phyloP scores from a whole-genome alignment of 1,284 basidiomycete species.

The Crepidotus sp. region DNA sequence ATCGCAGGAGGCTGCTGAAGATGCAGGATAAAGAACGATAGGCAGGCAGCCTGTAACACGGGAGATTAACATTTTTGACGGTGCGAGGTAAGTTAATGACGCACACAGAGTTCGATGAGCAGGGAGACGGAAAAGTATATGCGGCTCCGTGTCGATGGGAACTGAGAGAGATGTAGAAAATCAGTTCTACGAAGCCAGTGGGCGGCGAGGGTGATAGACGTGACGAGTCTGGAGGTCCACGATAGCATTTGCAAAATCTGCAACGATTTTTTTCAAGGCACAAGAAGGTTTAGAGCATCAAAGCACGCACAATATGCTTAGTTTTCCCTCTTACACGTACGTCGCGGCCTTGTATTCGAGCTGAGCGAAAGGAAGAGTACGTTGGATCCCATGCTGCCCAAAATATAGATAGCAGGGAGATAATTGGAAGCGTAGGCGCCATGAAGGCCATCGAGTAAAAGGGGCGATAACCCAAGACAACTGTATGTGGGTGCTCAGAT shows the following conservation, averaged over 20 bases:
- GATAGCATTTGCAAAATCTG: slow-evolving; percentile 49
- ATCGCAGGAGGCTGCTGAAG: slow-evolving; percentile 58
- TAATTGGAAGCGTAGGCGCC: slow-evolving; percentile 36
- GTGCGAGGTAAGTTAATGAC: slow-evolving; percentile 20
- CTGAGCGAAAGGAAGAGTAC: slow-evolving; percentile 48
- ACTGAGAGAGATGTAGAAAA: slow-evolving; percentile 28
- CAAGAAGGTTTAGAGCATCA: neutral
- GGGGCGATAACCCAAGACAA: slow-evolving; percentile 25
- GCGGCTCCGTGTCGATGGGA: slow-evolving; percentile 29
- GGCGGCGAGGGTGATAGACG: slow-evolving; percentile 38
- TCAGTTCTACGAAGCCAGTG: slow-evolving; percentile 36
- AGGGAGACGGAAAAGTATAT: slow-evolving; percentile 39
- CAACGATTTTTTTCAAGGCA: slow-evolving; percentile 5
- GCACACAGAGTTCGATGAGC: slow-evolving; percentile 41
- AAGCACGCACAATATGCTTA: slow-evolving; percentile 47
- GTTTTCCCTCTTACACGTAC: slow-evolving; percentile 55
- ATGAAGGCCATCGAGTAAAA: slow-evolving; percentile 22
- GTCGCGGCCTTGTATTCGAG: slow-evolving; percentile 57
- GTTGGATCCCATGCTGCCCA: slow-evolving; percentile 77
- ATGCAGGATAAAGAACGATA: slow-evolving; percentile 45
- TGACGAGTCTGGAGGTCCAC: slow-evolving; percentile 50
- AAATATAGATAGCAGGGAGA: slow-evolving; percentile 46
- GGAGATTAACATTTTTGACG: slow-evolving; percentile 3
- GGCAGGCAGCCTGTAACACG: slow-evolving; percentile 35
- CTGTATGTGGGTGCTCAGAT: slow-evolving; percentile 19